phyloP scores from a whole-genome alignment of 805 yeast genomes.

The Sugiyamaella smithiae region DNA sequence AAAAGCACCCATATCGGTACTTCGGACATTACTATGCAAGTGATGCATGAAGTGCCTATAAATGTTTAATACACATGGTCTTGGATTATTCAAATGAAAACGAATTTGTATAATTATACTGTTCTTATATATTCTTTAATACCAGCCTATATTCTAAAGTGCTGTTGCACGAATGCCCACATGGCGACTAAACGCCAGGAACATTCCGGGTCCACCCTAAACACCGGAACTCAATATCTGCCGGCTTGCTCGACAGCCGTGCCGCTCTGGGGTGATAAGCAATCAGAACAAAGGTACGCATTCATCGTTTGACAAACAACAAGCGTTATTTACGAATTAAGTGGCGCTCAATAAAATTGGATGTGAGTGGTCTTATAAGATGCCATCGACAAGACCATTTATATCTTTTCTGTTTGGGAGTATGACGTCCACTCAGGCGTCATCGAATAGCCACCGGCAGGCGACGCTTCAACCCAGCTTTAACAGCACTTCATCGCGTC shows the following conservation, averaged over 20 bases:
- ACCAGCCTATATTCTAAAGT: no score
- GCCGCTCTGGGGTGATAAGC: neutral
- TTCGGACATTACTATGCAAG: no score
- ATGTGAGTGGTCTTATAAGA: neutral
- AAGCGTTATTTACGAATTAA: no score
- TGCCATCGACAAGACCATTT: conserved; percentile 27
- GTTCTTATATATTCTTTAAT: no score
- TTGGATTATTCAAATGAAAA: no score
- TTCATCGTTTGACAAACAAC: no score
- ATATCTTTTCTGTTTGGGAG: conserved; percentile 25
- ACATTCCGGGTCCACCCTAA: conserved; percentile 2
- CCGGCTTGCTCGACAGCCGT: neutral
- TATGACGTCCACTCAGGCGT: conserved; percentile 1
- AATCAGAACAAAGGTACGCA: conserved; percentile 1
- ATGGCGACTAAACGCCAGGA: no score
- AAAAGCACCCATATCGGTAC: no score
- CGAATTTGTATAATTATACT: no score
- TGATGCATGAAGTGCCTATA: no score
- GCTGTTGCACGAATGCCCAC: no score
- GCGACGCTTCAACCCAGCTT: neutral
- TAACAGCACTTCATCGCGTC: neutral
- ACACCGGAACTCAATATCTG: neutral
- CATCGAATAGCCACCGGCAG: neutral
- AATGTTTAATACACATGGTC: neutral
- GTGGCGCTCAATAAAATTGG: no score